Evolutionary conservation across 441 rosid species (phyloP), one percentile per base, ranked within the genome.

Genomic region (Rhodomyrtus psidioides): DNA sequence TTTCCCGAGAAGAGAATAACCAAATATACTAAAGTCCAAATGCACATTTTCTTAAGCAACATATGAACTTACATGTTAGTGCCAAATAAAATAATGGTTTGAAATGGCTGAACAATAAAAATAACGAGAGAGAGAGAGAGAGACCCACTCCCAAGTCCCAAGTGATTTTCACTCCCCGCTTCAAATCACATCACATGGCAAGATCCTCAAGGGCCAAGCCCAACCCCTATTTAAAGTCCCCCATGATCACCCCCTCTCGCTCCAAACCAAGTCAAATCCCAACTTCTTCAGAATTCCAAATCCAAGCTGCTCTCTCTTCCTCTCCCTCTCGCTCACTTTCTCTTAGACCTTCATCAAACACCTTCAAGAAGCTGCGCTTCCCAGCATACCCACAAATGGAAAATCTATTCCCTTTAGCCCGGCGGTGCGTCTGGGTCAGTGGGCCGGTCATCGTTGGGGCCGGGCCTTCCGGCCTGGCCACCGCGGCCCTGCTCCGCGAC

Each of bases 381-480:
- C 58, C 56, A 88, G 44, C 54, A 93, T 91, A 94, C 53, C 53
- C 53, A 87, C 51, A n/a, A 94, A 94, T 93, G 96, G 95, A 93
- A 86, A 92, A 82, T 82, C 86, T 91, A 83, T 92, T 95, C 86
- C 92, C 90, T 51, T 88, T 89, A 39, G 91, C 59, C 39, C 91
- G 90, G 75, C 90, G 95, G 82, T 91, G 93, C 86, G 91, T 91
- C 84, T 91, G 90, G 94, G 96, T 95, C 30, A 93, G 90, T 27
- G 98, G 98, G 39, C 98, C 98, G 4, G 89, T 95, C 75, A 95
- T 95, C 53, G 93, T 95, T 14, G 98, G 98, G 12, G 98, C 98
- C 17, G 98, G 98, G 56, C 98, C 98, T 0, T 92, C 98, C 0
- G 98, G 98, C 39, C 88, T 95, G 30, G 96, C 96, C 46, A 92